A percentile compares a stretch with the other conserved stretches of the same genome.
Conservation (phyloP, 2,329 filamentous ascomycete species). For the Colletotrichum shisoi region DNA sequence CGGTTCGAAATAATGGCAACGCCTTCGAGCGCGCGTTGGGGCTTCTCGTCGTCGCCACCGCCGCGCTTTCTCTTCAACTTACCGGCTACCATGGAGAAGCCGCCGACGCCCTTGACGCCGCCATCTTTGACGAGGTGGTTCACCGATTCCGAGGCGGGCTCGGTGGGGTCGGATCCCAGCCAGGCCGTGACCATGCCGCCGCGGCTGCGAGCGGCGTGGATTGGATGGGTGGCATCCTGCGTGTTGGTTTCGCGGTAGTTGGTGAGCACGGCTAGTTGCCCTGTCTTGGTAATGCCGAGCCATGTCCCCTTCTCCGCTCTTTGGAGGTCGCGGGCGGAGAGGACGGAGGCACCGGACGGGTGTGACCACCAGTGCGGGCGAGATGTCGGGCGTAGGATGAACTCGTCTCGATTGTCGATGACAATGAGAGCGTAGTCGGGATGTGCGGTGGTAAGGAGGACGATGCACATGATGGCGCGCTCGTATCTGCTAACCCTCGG, state of each 20-base stretch:
- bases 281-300: conserved; percentile 68
- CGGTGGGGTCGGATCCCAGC: conserved; percentile 60
- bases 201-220: conserved; percentile 65
- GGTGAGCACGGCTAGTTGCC: conserved; percentile 69
- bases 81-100: conserved; percentile 72
- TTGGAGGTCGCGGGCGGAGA: conserved; percentile 69
- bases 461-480: conserved; percentile 74
- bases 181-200: conserved; percentile 71
- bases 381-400: conserved; percentile 69
- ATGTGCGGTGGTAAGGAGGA: conserved; percentile 76
- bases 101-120: conserved; percentile 68
- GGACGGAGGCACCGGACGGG: conserved; percentile 55
- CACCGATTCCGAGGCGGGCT: conserved; percentile 61
- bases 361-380: conserved; percentile 70
- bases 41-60: conserved; percentile 13
- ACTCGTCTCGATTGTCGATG: conserved; percentile 81
- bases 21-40: conserved; percentile 51
- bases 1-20: conserved; percentile 71
- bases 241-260: conserved; percentile 68
- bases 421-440: conserved; percentile 78
- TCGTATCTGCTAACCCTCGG: not conserved
- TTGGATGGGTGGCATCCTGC: conserved; percentile 59
- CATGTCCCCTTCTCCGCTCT: conserved; percentile 70
- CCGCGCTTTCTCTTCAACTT: conserved; percentile 56
- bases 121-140: conserved; percentile 60